Evolutionary conservation across 2,329 filamentous ascomycete genomes (phyloP).

Genomic region (Paracamarosporium sp.): DNA sequence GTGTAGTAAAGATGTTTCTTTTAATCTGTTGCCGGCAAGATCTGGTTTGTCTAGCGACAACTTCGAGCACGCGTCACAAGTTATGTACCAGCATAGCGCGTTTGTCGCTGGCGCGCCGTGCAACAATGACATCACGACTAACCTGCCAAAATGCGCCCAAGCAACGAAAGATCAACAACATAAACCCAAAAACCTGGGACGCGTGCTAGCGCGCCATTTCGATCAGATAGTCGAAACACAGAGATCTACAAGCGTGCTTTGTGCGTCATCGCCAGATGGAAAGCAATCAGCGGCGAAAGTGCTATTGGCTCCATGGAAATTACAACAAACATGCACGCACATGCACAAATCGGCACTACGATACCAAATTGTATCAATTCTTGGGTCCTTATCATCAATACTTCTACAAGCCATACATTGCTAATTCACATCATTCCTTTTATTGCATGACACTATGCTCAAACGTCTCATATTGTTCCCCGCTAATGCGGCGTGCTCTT

Average conservation of each 20-base stretch:
- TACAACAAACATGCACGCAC: not conserved
- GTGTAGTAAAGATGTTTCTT: too few species aligned
- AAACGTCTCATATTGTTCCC: not conserved
- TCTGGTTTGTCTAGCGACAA: too few species aligned
- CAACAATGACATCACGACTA: conserved; percentile 9
- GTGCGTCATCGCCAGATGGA: not conserved
- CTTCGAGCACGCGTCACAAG: not conserved
- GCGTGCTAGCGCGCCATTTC: too few species aligned
- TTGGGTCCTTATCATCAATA: not conserved
- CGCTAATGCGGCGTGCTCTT: conserved; percentile 37
- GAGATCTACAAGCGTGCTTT: not conserved
- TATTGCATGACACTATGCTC: not conserved
- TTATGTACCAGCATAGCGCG: not conserved
- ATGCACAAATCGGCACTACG: not conserved
- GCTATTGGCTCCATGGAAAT: too few species aligned
- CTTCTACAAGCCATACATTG: not conserved
- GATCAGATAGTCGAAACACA: not conserved
- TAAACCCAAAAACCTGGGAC: too few species aligned
- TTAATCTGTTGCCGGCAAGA: too few species aligned
- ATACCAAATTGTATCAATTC: not conserved
- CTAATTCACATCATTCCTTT: not conserved
- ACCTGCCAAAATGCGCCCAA: not conserved
- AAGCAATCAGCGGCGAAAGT: not conserved
- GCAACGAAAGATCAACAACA: not conserved
- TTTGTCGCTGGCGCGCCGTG: not conserved